A percentile compares a stretch with the other conserved stretches of the same genome.
phyloP scores from a whole-genome alignment of 352 stramenopile genomes.

The Chrysophaeum taylorii region DNA sequence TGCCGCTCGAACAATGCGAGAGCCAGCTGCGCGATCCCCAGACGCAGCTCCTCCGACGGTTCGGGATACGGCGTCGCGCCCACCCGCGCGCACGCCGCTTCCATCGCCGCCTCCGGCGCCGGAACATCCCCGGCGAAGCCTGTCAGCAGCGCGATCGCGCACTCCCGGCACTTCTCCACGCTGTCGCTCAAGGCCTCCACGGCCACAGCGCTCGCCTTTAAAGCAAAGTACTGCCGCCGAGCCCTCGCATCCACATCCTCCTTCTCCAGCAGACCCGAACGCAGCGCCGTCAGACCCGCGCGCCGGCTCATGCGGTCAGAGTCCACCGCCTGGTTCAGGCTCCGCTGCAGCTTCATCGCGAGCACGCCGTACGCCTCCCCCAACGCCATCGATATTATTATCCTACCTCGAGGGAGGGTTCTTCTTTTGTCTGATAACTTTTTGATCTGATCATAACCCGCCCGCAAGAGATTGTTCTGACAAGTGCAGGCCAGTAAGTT shows the following conservation, averaged over 20 bases:
- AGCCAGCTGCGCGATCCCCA: slow-evolving; percentile 54
- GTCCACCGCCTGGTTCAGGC: slow-evolving; percentile 4
- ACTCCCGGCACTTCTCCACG: slow-evolving; percentile 62
- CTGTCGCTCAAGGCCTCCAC: slow-evolving; percentile 36
- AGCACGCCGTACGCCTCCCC: too few species aligned
- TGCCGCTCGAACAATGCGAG: slow-evolving; percentile 50
- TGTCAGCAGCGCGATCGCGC: background rate
- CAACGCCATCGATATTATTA: too few species aligned
- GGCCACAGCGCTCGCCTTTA: slow-evolving; percentile 32
- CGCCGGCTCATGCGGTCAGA: slow-evolving; percentile 30
- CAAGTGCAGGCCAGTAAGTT: too few species aligned
- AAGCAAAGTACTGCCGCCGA: background rate
- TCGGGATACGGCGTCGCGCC: slow-evolving; percentile 62
- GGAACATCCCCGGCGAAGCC: slow-evolving; percentile 14
- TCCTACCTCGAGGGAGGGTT: too few species aligned
- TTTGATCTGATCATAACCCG: too few species aligned
- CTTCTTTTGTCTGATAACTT: too few species aligned
- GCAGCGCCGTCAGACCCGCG: slow-evolving; percentile 39
- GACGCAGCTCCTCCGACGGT: slow-evolving; percentile 61
- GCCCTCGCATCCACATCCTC: background rate
- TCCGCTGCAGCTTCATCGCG: background rate
- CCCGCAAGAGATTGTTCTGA: too few species aligned
- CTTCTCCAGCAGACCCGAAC: background rate
- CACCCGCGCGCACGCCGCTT: slow-evolving; percentile 43
- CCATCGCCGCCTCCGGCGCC: slow-evolving; percentile 45